Evolutionary conservation across 148 eudicot species (phyloP).

Genomic region (Rheum nobile): DNA sequence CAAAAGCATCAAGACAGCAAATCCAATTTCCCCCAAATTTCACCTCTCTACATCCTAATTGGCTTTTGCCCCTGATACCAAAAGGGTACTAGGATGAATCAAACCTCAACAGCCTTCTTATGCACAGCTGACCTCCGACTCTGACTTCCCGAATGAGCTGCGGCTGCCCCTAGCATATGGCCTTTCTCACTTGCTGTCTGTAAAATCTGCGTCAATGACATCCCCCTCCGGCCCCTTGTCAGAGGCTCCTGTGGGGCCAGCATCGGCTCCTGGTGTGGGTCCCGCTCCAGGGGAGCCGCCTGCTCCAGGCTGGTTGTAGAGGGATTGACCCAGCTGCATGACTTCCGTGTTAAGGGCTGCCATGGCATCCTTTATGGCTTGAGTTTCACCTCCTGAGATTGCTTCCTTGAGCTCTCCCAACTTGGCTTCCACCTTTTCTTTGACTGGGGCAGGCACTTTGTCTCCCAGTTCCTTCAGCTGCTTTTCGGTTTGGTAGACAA

Average conservation of each 20-base stretch:
- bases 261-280: slow-evolving; percentile 17
- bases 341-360: slow-evolving; percentile 37
- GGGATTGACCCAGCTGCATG: slow-evolving; percentile 40
- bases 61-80: not conserved
- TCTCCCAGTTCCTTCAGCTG: slow-evolving; percentile 44
- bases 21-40: not conserved
- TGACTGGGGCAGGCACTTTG: slow-evolving; percentile 33
- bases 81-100: too few relatives aligned
- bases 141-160: not conserved
- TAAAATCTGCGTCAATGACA: slow-evolving; percentile 38
- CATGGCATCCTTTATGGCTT: slow-evolving; percentile 32
- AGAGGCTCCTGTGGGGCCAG: slow-evolving; percentile 18
- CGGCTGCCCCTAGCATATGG: too few relatives aligned
- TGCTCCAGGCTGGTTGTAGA: slow-evolving; percentile 31
- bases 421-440: slow-evolving; percentile 36
- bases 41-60: not conserved
- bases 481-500: slow-evolving; percentile 40
- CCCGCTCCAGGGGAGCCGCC: slow-evolving; percentile 18
- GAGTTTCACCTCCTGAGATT: slow-evolving; percentile 26
- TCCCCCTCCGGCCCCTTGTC: slow-evolving; percentile 34
- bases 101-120: not conserved
- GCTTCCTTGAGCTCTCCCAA: slow-evolving; percentile 34
- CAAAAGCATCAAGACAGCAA: not conserved
- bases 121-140: not conserved
- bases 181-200: slow-evolving; percentile 28